Percentiles rank a stretch among this genome's conserved stretches.
phyloP scores from a whole-genome alignment of 441 rosid species.

The Codiaeum variegatum region DNA sequence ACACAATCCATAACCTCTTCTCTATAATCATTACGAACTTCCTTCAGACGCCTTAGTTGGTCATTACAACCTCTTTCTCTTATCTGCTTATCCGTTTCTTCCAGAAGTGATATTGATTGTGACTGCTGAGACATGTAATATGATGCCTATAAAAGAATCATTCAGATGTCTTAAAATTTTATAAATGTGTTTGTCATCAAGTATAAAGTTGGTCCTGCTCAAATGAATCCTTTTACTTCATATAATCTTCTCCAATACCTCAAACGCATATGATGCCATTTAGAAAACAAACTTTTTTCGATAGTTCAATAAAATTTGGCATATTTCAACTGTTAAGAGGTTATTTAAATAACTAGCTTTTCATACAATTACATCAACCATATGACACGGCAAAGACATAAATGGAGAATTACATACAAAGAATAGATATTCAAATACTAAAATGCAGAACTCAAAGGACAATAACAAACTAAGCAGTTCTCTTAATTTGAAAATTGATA shows the following conservation, averaged over 20 bases:
- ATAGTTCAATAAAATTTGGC: not conserved
- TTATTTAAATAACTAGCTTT: not conserved
- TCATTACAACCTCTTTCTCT: constrained; percentile 64
- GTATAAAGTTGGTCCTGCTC: not conserved
- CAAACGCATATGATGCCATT: not conserved
- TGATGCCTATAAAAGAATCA: constrained; percentile 62
- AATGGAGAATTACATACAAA: too few relatives aligned
- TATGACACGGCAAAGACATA: not conserved
- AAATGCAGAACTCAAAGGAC: not conserved
- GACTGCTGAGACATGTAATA: constrained; percentile 82
- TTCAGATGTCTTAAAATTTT: constrained; percentile 16
- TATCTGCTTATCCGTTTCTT: constrained; percentile 93
- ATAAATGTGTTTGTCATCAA: not conserved
- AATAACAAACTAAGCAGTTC: not conserved
- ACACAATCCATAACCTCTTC: constrained; percentile 83
- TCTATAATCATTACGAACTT: constrained; percentile 79
- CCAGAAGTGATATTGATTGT: constrained; percentile 71
- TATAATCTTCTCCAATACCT: not conserved
- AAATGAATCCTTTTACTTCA: not conserved
- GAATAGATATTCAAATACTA: too few relatives aligned
- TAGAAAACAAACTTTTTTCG: not conserved
- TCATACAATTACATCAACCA: not conserved
- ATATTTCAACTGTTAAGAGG: not conserved
- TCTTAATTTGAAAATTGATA: not conserved
- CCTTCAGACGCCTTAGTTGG: constrained; percentile 83